These are phyloP conservation scores for Pseudotulostoma volvatum DNA, from an alignment of 495 filamentous ascomycete species.

Conservation along the genomic window DNA sequence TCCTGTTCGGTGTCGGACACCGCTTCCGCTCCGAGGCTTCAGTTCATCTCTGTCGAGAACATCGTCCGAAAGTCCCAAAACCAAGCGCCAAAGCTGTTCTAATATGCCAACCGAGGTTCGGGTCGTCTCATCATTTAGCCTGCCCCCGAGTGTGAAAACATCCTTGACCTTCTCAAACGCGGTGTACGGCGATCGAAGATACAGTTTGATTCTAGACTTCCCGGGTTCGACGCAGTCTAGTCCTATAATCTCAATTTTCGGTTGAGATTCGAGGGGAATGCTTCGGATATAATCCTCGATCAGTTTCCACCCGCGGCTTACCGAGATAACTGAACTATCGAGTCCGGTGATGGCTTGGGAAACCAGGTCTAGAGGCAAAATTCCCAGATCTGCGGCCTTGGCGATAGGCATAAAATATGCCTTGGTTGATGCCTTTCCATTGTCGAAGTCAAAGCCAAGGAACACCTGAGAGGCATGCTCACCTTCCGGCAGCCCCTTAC, in stretches of 20 bases:
- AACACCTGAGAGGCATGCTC: slow-evolving; percentile 11
- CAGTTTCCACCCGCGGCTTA: no score
- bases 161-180: slow-evolving; percentile 11
- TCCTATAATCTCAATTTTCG: slow-evolving; percentile 19
- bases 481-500: no score
- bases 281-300: no score
- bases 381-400: slow-evolving; percentile 7
- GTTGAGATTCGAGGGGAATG: no score
- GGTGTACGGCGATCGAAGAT: slow-evolving; percentile 16
- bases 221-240: slow-evolving; percentile 16
- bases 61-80: no score
- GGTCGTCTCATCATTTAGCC: no score
- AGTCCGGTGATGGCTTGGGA: slow-evolving; percentile 6
- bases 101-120: no score
- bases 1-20: slow-evolving; percentile 18
- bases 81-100: no score
- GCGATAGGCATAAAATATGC: slow-evolving; percentile 15
- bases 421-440: slow-evolving; percentile 7
- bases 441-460: slow-evolving; percentile 15
- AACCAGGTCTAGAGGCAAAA: slow-evolving; percentile 9
- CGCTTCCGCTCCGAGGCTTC: slow-evolving; percentile 3
- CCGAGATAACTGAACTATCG: slow-evolving; percentile 5
- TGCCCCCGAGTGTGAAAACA: slow-evolving; percentile 14
- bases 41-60: no score
- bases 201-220: slow-evolving; percentile 22